Conservation (phyloP, 2,329 filamentous ascomycete species). For the Sclerotinia subarctica region DNA sequence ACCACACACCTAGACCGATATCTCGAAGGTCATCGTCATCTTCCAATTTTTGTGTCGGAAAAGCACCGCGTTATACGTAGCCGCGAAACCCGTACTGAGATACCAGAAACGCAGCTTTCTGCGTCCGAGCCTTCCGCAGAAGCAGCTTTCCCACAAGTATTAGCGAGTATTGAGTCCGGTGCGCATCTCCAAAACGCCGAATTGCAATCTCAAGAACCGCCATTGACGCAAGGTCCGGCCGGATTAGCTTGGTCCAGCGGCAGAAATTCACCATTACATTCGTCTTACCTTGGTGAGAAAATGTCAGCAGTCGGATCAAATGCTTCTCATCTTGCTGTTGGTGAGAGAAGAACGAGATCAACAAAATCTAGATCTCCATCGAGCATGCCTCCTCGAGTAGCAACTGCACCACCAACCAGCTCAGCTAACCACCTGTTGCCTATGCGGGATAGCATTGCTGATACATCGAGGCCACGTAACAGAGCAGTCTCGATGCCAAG, state of each 20-base stretch:
- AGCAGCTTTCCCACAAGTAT: neutral
- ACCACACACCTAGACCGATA: neutral
- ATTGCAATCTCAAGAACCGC: neutral
- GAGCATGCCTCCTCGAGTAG: constrained; percentile 5
- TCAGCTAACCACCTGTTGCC: constrained; percentile 3
- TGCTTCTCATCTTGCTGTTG: constrained; percentile 2
- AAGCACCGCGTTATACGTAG: neutral
- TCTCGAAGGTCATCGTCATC: neutral
- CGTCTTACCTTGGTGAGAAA: neutral
- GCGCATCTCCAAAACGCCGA: neutral
- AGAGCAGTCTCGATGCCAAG: constrained; percentile 8
- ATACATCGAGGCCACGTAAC: constrained; percentile 5
- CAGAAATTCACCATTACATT: neutral
- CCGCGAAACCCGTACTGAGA: neutral
- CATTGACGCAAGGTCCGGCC: neutral
- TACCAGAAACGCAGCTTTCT: neutral
- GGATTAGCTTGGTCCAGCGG: neutral
- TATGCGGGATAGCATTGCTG: constrained; percentile 9
- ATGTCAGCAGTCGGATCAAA: constrained; percentile 3
- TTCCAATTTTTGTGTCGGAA: neutral
- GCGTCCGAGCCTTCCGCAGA: neutral
- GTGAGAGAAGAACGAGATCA: constrained; percentile 9
- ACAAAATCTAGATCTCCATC: constrained; percentile 19
- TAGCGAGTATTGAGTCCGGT: constrained; percentile 12
- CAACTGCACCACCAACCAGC: neutral